phyloP scores from a whole-genome alignment of 228 moss, liverwort and hornwort species.

The Sphagnum magellanicum region DNA sequence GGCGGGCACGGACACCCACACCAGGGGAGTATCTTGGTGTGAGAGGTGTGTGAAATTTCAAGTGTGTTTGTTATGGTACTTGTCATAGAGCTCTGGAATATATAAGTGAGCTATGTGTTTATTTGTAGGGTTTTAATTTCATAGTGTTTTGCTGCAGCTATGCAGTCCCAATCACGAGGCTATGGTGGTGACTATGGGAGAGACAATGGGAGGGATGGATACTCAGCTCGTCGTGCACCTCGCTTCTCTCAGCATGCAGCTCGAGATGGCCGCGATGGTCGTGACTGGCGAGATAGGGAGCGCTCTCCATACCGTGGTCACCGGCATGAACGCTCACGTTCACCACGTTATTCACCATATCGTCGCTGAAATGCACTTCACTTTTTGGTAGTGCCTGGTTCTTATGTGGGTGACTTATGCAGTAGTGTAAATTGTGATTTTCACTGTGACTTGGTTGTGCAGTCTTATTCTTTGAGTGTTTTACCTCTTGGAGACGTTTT shows the following conservation, averaged over 20 bases:
- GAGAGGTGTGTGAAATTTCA: constrained; percentile 37
- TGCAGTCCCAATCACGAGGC: constrained; percentile 91
- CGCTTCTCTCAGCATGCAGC: constrained; percentile 32
- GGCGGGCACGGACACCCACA: constrained; percentile 94
- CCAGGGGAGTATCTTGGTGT: constrained; percentile 98
- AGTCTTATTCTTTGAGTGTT: too few relatives aligned
- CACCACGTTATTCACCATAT: constrained; percentile 92
- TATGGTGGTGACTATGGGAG: constrained; percentile 65
- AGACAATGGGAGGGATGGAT: constrained; percentile 55
- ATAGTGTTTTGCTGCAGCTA: constrained; percentile 38
- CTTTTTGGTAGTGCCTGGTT: too few relatives aligned
- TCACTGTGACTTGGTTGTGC: too few relatives aligned
- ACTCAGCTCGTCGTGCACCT: constrained; percentile 33
- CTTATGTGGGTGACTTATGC: too few relatives aligned
- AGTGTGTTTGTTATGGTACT: not conserved
- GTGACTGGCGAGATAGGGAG: constrained; percentile 77
- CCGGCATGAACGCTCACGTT: constrained; percentile 84
- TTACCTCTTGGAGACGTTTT: too few relatives aligned
- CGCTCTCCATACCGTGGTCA: constrained; percentile 90
- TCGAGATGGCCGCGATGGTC: constrained; percentile 45
- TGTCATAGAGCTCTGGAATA: too few relatives aligned
- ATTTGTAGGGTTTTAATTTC: not conserved
- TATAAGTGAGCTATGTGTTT: not conserved
- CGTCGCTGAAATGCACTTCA: constrained; percentile 44
- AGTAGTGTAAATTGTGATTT: too few relatives aligned